Conservation (phyloP, 2,329 filamentous ascomycete genomes). For the Gnomoniopsis smithogilvyi region DNA sequence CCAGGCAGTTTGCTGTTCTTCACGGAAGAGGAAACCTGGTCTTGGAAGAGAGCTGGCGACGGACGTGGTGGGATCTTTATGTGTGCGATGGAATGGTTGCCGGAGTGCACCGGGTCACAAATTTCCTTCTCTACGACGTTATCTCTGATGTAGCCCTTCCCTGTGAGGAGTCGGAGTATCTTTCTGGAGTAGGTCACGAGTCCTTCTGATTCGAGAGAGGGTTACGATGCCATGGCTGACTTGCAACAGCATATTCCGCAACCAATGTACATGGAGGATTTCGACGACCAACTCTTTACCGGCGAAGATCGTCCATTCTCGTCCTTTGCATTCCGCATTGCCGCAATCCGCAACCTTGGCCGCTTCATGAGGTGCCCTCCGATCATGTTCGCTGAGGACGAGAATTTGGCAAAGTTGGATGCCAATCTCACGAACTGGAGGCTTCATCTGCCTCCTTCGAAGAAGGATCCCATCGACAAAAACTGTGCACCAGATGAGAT, state of each 20-base stretch:
- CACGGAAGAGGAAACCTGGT: constrained; percentile 64
- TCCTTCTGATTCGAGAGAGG: neutral
- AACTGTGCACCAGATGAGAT: constrained; percentile 79
- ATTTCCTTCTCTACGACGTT: constrained; percentile 67
- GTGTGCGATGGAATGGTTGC: constrained; percentile 83
- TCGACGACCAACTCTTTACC: constrained; percentile 73
- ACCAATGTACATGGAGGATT: constrained; percentile 65
- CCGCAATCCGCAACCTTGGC: constrained; percentile 75
- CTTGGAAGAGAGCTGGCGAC: constrained; percentile 77
- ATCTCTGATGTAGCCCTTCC: constrained; percentile 61
- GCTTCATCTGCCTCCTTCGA: constrained; percentile 71
- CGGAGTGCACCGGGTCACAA: constrained; percentile 70
- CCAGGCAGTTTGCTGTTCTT: constrained; percentile 59
- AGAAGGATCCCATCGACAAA: constrained; percentile 65
- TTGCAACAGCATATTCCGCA: constrained; percentile 49
- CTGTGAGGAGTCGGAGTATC: constrained; percentile 76
- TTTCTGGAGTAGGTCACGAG: constrained; percentile 46
- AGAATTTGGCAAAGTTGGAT: constrained; percentile 50
- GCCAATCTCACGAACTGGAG: constrained; percentile 68
- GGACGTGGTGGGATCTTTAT: constrained; percentile 88
- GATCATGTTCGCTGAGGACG: constrained; percentile 50
- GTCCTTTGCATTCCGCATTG: constrained; percentile 81
- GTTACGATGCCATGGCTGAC: constrained; percentile 6
- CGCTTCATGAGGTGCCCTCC: constrained; percentile 63
- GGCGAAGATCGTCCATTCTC: constrained; percentile 71